Percentiles rank a stretch among this genome's conserved stretches.
Conservation (phyloP, 2,329 filamentous ascomycete genomes). For the Neonectria neomacrospora region DNA sequence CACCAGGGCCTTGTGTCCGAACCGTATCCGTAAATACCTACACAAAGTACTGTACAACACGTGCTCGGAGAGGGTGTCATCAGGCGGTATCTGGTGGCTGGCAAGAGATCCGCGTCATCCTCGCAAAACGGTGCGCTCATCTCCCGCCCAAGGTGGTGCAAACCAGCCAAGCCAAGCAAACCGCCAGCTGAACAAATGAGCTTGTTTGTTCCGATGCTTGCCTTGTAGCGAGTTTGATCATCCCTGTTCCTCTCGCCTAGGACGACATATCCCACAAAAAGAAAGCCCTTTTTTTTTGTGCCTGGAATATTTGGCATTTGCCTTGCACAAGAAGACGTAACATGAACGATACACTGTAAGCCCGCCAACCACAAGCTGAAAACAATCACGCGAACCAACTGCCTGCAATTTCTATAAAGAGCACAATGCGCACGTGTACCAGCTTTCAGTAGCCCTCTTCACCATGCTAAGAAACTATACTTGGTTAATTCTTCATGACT, state of each 20-base stretch:
- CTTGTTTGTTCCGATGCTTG: background rate
- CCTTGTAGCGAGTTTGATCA: background rate
- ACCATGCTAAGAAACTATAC: too few species aligned
- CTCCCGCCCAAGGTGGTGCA: background rate
- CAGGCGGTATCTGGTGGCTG: background rate
- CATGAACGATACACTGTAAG: too few species aligned
- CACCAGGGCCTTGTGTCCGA: conserved; percentile 1
- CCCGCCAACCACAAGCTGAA: too few species aligned
- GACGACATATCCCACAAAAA: conserved; percentile 17
- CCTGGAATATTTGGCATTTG: conserved; percentile 18
- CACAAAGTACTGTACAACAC: background rate
- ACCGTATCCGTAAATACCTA: background rate
- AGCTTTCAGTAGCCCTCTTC: background rate
- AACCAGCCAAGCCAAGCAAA: conserved; percentile 10
- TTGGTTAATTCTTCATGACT: too few species aligned
- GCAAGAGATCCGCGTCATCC: background rate
- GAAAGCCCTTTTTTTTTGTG: conserved; percentile 7
- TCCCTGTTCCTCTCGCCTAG: conserved; percentile 18
- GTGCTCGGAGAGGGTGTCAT: background rate
- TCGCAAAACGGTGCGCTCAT: conserved; percentile 1
- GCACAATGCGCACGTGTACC: background rate
- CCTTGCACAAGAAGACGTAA: background rate
- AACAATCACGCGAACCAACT: background rate
- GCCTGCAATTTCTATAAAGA: background rate
- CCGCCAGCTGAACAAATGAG: conserved; percentile 20